Evolutionary conservation across 2,329 filamentous ascomycete genomes (phyloP).

Genomic region (Pseudocercospora crystallina): DNA sequence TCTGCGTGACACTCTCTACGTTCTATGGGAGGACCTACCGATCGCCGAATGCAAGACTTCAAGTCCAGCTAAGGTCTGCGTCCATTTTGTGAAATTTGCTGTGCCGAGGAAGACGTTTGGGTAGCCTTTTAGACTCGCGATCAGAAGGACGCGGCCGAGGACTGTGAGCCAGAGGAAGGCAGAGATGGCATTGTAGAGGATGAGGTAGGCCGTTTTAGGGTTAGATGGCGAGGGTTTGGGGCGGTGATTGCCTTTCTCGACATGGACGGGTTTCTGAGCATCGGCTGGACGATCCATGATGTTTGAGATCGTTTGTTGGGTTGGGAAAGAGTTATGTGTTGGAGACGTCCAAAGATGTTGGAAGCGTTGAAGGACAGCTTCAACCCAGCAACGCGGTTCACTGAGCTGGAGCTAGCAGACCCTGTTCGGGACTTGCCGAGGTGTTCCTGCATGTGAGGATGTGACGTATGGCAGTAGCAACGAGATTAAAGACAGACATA

Average conservation of each 20-base stretch:
- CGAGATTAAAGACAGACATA: no score
- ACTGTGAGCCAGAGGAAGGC: slow-evolving; percentile 76
- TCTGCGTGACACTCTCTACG: no score
- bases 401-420: no score
- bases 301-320: background rate
- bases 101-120: slow-evolving; percentile 60
- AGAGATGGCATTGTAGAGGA: slow-evolving; percentile 80
- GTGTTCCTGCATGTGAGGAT: no score
- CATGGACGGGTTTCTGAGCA: slow-evolving; percentile 24
- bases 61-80: slow-evolving; percentile 78
- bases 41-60: slow-evolving; percentile 80
- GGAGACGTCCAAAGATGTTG: no score
- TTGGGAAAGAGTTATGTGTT: background rate
- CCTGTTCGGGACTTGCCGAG: no score
- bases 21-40: slow-evolving; percentile 64
- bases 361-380: no score
- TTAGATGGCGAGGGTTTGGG: slow-evolving; percentile 31
- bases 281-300: slow-evolving; percentile 30
- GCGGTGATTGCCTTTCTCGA: slow-evolving; percentile 2
- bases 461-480: no score
- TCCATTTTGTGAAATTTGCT: slow-evolving; percentile 70
- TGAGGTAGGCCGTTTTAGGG: slow-evolving; percentile 60
- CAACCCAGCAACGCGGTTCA: no score
- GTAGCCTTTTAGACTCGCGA: slow-evolving; percentile 46
- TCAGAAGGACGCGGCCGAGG: slow-evolving; percentile 65